Base-by-base conservation (phyloP, 2,329 filamentous ascomycete species). In the Arthrocladium fulminans region DNA sequence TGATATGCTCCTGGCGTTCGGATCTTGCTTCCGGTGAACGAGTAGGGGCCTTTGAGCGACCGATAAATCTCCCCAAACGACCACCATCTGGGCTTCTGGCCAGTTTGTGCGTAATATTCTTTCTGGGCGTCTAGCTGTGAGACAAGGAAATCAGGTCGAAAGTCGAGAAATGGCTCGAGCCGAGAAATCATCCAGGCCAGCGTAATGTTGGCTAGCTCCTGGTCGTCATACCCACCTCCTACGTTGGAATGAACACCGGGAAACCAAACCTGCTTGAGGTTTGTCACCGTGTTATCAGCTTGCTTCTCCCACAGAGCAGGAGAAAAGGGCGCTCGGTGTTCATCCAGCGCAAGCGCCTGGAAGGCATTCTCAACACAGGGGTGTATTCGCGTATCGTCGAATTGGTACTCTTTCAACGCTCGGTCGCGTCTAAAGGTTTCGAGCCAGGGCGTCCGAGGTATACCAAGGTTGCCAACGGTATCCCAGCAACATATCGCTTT, bases 161-260 rank as follows among this genome's bases (percentile, higher is more conserved):
- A 60, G 35, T 60, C 57, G 27, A 60, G 45, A 38, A 57, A 59
- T n/a, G 55, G 55, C 27, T 60, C 61, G 24, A 71, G 61, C 43
- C 69, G 61, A 51, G 70, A 61, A 62, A 74, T 72, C 72, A 75
- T 74, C 72, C 71, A 74, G 1, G 71, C 70, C 13, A 75, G 61
- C 17, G 67, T 66, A 39, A 74, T 66, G 54, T 74, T 71, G 8
- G 71, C 66, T 27, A 74, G 63, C 39, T 71, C 67, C 53, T 71
- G 66, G 53, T 75, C 71, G 37, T 66, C 65, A 51, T 72, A 72
- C 3, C 70, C 68, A 2, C 67, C 67, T 35, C 73, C 73, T 24
- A 73, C 60, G 53, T 75, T 74, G 19, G 66, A 65, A 58, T 75
- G 72, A 7, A 67, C 65, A 37, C 71, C 71, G 1, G 69, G 69